Base-by-base conservation (phyloP, 2,329 filamentous ascomycete genomes). In the Allantophomopsis cytisporea region DNA sequence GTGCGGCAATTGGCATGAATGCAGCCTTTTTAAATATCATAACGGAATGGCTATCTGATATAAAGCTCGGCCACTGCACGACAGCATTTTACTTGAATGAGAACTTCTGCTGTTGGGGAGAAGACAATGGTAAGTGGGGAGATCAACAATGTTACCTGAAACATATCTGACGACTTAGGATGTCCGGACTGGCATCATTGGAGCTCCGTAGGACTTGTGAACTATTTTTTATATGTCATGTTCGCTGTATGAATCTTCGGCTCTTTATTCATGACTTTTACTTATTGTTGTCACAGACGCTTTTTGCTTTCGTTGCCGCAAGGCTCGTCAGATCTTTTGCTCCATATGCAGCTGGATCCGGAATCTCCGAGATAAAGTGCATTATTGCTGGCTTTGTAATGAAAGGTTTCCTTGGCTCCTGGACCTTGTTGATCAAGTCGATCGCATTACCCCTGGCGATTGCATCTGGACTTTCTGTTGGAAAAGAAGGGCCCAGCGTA, bases 301-400 rank as follows among this genome's bases (percentile, higher is more conserved):
- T 83, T 2, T 94, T 96, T 57, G 83, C 89, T 14, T 82, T 83
- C 39, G 80, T 80, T 3, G 80, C 88, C 2, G 88, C 88, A 1
- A 78, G 73, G 31, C 68, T 98, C 32, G 91, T 98, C 54, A 91
- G 86, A 57, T 78, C 76, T 1, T 96, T 91, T 60, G 88, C 91
- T 4, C 91, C 91, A 0, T 98, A 98, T 57, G 91, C 91, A 10
- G 91, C 91, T 28, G 91, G 91, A 13, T 94, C 86, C 11, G 91
- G 91, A 32, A 98, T 98, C 42, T 95, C 87, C 11, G 91, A 98
- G 64, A 98, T 98, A 69, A 98, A 98, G 61, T 94, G 87, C 61
- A 96, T 98, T 55, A 94, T 98, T 54, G 91, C 89, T 4, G 91
- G 91, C 3, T 98, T 98, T 57, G 85, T 96, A 37, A 98, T 98